phyloP scores from a whole-genome alignment of 371 early-diverging fungal species.

The Mortierella sp. region DNA sequence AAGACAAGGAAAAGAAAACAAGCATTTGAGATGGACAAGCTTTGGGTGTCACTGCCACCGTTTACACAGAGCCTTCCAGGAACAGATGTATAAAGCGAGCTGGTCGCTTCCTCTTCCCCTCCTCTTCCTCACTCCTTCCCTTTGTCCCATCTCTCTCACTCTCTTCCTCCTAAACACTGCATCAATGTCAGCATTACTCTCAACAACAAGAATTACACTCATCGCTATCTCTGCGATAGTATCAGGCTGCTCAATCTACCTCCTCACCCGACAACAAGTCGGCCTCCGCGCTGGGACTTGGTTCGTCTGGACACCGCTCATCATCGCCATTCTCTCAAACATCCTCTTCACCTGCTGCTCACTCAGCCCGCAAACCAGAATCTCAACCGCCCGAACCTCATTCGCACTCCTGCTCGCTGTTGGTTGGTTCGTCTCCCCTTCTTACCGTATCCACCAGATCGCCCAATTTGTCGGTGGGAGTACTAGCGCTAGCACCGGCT shows the following conservation, averaged over 20 bases:
- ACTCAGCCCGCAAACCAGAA: background rate
- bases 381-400: background rate
- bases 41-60: too few relatives aligned
- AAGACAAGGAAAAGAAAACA: too few relatives aligned
- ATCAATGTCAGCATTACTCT: background rate
- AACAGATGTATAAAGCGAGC: background rate
- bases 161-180: background rate
- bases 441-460: background rate
- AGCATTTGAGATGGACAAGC: too few relatives aligned
- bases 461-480: background rate
- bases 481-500: background rate
- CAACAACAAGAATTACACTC: background rate
- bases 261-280: background rate
- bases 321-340: constrained; percentile 20
- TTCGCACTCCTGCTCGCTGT: background rate
- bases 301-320: constrained; percentile 19
- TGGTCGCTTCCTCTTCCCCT: background rate
- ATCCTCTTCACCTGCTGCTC: constrained; percentile 11
- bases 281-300: background rate
- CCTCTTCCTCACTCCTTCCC: background rate
- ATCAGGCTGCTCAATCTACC: background rate
- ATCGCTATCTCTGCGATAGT: background rate
- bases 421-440: background rate
- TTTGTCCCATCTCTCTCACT: background rate
- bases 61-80: too few relatives aligned